Conservation (phyloP, 306 rosid genomes). For the Citrullus colocynthis region DNA sequence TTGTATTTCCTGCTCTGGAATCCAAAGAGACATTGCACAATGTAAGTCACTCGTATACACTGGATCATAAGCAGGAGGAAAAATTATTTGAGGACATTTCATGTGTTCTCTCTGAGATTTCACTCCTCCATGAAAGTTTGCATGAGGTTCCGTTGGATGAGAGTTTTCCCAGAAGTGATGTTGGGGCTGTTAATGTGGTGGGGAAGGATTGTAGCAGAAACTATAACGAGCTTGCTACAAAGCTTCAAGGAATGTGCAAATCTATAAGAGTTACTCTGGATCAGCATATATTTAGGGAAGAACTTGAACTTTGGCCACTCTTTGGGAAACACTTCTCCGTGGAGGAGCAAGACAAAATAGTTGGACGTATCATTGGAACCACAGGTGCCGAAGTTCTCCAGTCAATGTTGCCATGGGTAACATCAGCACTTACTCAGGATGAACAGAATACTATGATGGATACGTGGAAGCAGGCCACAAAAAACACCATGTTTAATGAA, state of each 20-base stretch:
- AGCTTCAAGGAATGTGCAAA: slow-evolving; percentile 99
- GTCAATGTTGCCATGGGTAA: slow-evolving; percentile 99
- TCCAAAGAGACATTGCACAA: slow-evolving; percentile 96
- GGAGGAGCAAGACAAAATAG: slow-evolving; percentile 96
- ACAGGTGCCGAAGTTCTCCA: slow-evolving; percentile 99
- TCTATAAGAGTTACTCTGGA: slow-evolving; percentile 83
- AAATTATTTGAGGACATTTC: slow-evolving; percentile 82
- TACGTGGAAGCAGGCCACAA: slow-evolving; percentile 97
- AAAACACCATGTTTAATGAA: slow-evolving; percentile 98
- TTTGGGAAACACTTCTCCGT: slow-evolving; percentile 86
- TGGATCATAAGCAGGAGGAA: slow-evolving; percentile 97
- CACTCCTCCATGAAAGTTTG: slow-evolving; percentile 60
- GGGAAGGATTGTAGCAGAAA: slow-evolving; percentile 39
- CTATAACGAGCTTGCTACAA: slow-evolving; percentile 78
- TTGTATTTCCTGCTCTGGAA: slow-evolving; percentile 95
- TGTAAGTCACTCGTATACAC: slow-evolving; percentile 88
- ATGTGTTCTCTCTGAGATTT: slow-evolving; percentile 70
- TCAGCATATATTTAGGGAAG: slow-evolving; percentile 97
- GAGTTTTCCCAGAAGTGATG: slow-evolving; percentile 26
- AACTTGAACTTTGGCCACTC: slow-evolving; percentile 95
- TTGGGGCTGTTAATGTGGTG: slow-evolving; percentile 21
- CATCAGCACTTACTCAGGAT: slow-evolving; percentile 93
- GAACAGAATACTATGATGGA: slow-evolving; percentile 98
- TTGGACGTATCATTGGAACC: slow-evolving; percentile 93
- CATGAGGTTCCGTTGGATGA: slow-evolving; percentile 25